These are phyloP conservation scores for Mycena citricolor DNA, from an alignment of 1,284 basidiomycete genomes.

Conservation along the genomic window DNA sequence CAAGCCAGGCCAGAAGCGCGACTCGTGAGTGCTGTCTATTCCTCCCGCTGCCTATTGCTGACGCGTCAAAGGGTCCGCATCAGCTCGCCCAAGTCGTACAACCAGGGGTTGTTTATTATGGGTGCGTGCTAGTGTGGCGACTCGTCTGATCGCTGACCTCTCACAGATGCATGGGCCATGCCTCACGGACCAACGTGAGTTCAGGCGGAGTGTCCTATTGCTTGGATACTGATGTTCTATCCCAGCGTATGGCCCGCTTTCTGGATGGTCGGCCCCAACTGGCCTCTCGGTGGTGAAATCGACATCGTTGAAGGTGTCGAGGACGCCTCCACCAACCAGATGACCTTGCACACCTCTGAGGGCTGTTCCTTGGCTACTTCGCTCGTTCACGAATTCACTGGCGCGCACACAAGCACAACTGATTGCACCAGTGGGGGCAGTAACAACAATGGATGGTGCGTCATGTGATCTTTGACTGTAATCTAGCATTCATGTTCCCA, in stretches of 20 bases:
- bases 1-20: slow-evolving; percentile 51
- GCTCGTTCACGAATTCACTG: not conserved
- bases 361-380: slow-evolving; percentile 36
- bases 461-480: slow-evolving; percentile 3
- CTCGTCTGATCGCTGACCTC: not conserved
- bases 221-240: not conserved
- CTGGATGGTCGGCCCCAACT: slow-evolving; percentile 40
- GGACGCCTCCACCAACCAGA: slow-evolving; percentile 44
- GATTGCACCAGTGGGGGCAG: slow-evolving; percentile 45
- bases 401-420: slow-evolving; percentile 17
- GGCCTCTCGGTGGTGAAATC: slow-evolving; percentile 60
- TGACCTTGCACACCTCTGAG: slow-evolving; percentile 51
- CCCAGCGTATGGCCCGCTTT: slow-evolving; percentile 75
- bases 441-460: slow-evolving; percentile 68
- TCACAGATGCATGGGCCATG: slow-evolving; percentile 64
- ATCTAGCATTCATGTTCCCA: not conserved
- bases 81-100: slow-evolving; percentile 62
- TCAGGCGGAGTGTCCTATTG: not conserved
- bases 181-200: slow-evolving; percentile 53
- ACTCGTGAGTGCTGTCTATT: slow-evolving; percentile 51
- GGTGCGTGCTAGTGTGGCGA: not conserved
- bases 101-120: slow-evolving; percentile 74
- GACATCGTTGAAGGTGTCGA: slow-evolving; percentile 62
- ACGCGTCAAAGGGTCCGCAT: slow-evolving; percentile 63
- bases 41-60: slow-evolving; percentile 4